Evolutionary conservation across 1,284 basidiomycete genomes (phyloP), one percentile per base, ranked within the genome.

Genomic region (Coniferiporia sulphurascens): DNA sequence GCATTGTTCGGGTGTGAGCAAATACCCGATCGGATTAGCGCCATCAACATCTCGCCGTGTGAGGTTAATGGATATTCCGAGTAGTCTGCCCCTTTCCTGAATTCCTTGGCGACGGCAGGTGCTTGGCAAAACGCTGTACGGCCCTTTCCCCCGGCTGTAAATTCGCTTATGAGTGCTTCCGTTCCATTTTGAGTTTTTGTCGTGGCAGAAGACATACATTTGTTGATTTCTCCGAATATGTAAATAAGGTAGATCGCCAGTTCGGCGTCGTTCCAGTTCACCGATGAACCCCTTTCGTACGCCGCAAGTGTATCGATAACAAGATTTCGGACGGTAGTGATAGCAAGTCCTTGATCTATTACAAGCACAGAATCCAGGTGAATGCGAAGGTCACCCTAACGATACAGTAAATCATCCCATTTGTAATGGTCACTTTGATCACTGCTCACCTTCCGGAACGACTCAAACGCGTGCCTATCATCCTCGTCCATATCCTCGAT

Each of bases 221-320:
- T 92, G 71, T 87, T 91, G 65, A 95, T 86, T 72, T 99, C 96
- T 45, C 95, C 95, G 68, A 94, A 99, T 38, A 95, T 91, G 71
- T 87, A 98, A 1, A 98, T 86, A 32, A 98, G 82, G 71, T 94
- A 94, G 15, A 98, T 77, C 0, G 93, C 94, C 19, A 99, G 80
- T 72, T 99, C 97, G 1, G 91, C 91, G 67, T 97, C 90, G 69
- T 95, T 88, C 98, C 98, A 99, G 53, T 89, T 83, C 19, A 97
- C 65, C 49, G 77, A 64, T 15, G 80, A 71, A 2, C 87, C 84
- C 60, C 74, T 83, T 41, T 78, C 77, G 65, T 86, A 91, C 0
- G 84, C 81, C 8, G 84, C 80, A 36, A 96, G 79, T 0, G 90
- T 93, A 62, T 82, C 82, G 55, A 89, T 70, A 9, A 91, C 86